A percentile compares a stretch with the other conserved stretches of the same genome.
phyloP scores from a whole-genome alignment of 2,329 filamentous ascomycete species.

The Fusarium goolgardi region DNA sequence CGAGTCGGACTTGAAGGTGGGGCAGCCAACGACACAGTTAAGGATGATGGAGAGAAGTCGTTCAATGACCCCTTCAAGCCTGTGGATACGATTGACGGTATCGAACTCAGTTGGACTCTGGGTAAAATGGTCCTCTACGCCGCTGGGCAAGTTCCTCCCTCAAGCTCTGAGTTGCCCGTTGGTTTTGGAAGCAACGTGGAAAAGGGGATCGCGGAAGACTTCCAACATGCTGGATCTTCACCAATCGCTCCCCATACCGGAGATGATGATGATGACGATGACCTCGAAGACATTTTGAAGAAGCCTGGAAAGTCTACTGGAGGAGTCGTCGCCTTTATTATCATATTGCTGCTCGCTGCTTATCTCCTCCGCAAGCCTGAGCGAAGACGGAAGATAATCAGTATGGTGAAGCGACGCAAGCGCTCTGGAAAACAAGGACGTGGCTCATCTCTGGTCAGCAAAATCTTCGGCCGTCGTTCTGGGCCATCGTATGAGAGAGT shows the following conservation, averaged over 20 bases:
- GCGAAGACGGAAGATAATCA: slow-evolving; percentile 62
- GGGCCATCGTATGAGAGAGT: slow-evolving; percentile 80
- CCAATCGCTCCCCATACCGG: slow-evolving; percentile 51
- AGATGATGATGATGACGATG: slow-evolving; percentile 62
- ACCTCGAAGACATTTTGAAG: slow-evolving; percentile 74
- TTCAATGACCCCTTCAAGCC: slow-evolving; percentile 90
- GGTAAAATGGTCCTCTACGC: slow-evolving; percentile 98
- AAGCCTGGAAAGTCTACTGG: slow-evolving; percentile 76
- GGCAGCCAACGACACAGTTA: slow-evolving; percentile 75
- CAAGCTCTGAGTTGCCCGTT: slow-evolving; percentile 73
- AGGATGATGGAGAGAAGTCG: slow-evolving; percentile 74
- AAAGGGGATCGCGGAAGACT: slow-evolving; percentile 75
- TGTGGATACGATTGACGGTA: slow-evolving; percentile 88
- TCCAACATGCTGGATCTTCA: slow-evolving; percentile 80
- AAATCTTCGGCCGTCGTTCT: slow-evolving; percentile 71
- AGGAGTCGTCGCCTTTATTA: slow-evolving; percentile 79
- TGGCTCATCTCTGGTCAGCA: slow-evolving; percentile 66
- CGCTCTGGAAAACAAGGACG: slow-evolving; percentile 58
- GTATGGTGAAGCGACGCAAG: slow-evolving; percentile 47
- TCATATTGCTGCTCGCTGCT: slow-evolving; percentile 75
- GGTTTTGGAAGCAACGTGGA: slow-evolving; percentile 91
- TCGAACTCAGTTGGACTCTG: slow-evolving; percentile 96
- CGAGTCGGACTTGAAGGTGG: slow-evolving; percentile 80
- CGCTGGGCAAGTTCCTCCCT: slow-evolving; percentile 82
- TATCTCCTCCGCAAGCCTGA: slow-evolving; percentile 86